Base-by-base conservation (phyloP, 768 basidiomycete genomes). In the Naganishia onofrii region DNA sequence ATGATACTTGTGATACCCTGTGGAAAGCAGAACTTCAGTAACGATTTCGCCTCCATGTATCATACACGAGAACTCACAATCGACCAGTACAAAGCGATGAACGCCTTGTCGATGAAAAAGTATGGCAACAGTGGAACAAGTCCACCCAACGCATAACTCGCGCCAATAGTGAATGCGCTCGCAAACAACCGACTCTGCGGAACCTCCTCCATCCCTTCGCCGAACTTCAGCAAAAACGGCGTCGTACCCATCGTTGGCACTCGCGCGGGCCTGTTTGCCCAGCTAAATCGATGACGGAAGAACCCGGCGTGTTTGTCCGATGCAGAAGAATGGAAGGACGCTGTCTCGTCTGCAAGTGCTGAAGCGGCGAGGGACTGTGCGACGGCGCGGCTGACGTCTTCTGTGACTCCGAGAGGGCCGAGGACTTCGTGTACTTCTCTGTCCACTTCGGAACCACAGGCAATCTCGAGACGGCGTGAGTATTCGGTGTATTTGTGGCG, bases 391-490 rank as follows among this genome's bases (percentile, higher is more conserved):
- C 90, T 92, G 12, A 91, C 85, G 63, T 84, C 84, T 75, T 92
- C 90, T 72, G 95, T 91, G 29, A 99, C 88, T 48, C 96, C 96
- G 51, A 95, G 85, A 0, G 92, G 90, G 3, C 89, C 90, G 7
- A 98, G 87, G 0, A 99, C 86, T 46, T 87, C 90, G 68, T 88
- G 84, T 0, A 98, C 93, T 78, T 98, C 96, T 53, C 95, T 88
- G 82, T 98, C 93, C 87, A 98, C 90, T 84, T 98, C 94, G 58
- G 93, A 93, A 10, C 88, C 87, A 78, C 96, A 99, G 67, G 90
- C 92, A 15, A 91, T 88, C 2, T 85, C 79, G n/a, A 98, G 93
- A 34, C 94, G 88, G 21, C 88, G 85, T 52, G 88, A 84, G 12
- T 92, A 94, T 71, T 88, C 86, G 46, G 86, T 84, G 32, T 84